Base-by-base conservation (phyloP, 2,329 filamentous ascomycete genomes). In the Macrophomina pseudophaseolina region DNA sequence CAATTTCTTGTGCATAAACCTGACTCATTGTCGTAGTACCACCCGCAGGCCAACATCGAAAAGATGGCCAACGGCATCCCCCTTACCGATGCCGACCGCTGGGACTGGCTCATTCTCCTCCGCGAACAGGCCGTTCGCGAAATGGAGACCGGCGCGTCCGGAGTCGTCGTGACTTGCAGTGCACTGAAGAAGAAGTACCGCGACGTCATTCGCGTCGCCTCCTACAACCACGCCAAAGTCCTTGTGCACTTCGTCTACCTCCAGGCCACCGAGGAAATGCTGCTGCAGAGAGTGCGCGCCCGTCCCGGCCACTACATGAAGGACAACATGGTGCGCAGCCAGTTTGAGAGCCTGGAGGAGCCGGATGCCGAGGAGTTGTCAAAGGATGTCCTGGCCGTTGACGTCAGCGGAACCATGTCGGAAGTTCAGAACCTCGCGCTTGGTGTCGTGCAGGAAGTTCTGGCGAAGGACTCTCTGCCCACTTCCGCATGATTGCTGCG, bases 121-220 rank as follows among this genome's bases (percentile, higher is more conserved):
- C 80, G 83, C 70, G 80, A 84, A 70, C 74, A 81, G 71, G 78
- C 81, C 4, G 72, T 83, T 68, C 70, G 68, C 18, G 71, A 77
- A 5, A 70, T 81, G 53, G 72, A 74, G 56, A 53, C 74, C 2
- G 76, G 78, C 7, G 71, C 76, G 33, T 72, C 76, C 33, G 82
- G 93, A 58, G 95, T 97, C n/a, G 92, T 99, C 59, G 87, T 99
- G 68, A 97, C 95, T 64, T 99, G 95, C 85, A 97, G 93, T 12
- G 95, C 94, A 1, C 86, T 99, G 64, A 98, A 98, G 85, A 91
- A 92, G 78, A 97, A 97, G 81, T 99, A 99, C 84, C 90, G 95
- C 72, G 95, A 99, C 71, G 81, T 83, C 64, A 80, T 85, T 66
- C 81, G 83, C 16, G 76, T 81, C n/a, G 83, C 82, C n/a, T 73